A percentile compares a stretch with the other conserved stretches of the same genome.
Evolutionary conservation across 345 rosid genomes (phyloP).

Genomic region (Hypericum perforatum): DNA sequence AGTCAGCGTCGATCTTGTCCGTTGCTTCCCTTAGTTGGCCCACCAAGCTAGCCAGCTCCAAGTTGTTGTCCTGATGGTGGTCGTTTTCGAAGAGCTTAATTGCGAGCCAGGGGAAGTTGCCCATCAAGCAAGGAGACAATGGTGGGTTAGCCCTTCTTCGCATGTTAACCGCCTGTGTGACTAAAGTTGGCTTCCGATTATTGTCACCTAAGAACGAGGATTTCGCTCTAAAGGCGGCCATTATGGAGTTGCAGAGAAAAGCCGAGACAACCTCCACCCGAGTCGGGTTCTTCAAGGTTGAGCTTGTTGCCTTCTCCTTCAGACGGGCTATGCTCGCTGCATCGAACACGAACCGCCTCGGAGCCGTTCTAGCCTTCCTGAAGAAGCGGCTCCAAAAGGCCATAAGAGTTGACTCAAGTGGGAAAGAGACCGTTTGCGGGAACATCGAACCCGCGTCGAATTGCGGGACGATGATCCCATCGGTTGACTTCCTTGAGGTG

Average conservation of each 20-base stretch:
- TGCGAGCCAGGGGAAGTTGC: constrained; percentile 31
- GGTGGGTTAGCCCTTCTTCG: constrained; percentile 20
- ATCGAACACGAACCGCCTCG: constrained; percentile 38
- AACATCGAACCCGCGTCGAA: constrained; percentile 28
- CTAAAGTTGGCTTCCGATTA: constrained; percentile 19
- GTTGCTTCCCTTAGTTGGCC: constrained; percentile 7
- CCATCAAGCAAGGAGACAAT: constrained; percentile 28
- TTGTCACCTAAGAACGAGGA: background rate
- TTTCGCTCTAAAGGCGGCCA: constrained; percentile 19
- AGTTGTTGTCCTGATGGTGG: background rate
- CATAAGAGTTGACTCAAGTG: background rate
- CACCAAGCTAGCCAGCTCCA: constrained; percentile 11
- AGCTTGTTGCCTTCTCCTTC: constrained; percentile 24
- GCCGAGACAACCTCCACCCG: constrained; percentile 44
- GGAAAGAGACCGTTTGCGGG: constrained; percentile 7
- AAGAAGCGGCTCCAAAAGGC: constrained; percentile 3
- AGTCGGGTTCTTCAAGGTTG: constrained; percentile 27
- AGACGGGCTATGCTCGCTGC: constrained; percentile 24
- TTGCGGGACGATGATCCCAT: constrained; percentile 10
- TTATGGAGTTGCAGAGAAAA: constrained; percentile 30
- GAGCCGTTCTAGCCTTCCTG: constrained; percentile 9
- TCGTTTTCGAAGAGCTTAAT: constrained; percentile 1
- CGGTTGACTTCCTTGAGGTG: constrained; percentile 6
- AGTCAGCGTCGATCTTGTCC: constrained; percentile 9
- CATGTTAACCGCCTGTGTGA: constrained; percentile 29